These are phyloP conservation scores for Aureobasidium lini DNA, from an alignment of 2,329 filamentous ascomycete genomes.

Conservation along the genomic window DNA sequence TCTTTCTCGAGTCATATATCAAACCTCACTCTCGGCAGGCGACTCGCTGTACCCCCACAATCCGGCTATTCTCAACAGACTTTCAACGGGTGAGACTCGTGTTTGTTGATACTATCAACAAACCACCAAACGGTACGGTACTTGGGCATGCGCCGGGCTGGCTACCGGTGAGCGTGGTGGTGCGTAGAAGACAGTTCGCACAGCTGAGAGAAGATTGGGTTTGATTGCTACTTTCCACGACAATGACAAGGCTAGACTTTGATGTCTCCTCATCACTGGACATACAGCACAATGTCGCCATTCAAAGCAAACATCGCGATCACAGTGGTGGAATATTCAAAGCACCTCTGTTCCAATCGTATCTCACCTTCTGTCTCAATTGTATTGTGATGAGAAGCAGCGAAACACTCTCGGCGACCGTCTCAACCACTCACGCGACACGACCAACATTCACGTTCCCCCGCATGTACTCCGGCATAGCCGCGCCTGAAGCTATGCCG, in stretches of 20 bases:
- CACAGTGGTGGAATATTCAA: too few species aligned
- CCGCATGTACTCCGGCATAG: neutral
- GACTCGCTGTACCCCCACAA: neutral
- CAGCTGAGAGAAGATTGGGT: neutral
- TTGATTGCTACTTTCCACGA: neutral
- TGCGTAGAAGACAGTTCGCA: neutral
- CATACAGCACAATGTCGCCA: neutral
- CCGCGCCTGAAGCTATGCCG: slow-evolving; percentile 1
- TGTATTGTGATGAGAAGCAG: neutral
- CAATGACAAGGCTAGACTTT: neutral
- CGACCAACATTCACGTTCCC: neutral
- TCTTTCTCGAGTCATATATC: slow-evolving; percentile 6
- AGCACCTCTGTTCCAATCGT: too few species aligned
- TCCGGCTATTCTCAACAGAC: neutral
- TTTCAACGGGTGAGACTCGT: neutral
- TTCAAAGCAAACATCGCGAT: too few species aligned
- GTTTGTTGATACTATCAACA: slow-evolving; percentile 4
- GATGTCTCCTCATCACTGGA: neutral
- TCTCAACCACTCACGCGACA: slow-evolving; percentile 11
- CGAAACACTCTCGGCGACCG: neutral
- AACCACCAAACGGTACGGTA: neutral
- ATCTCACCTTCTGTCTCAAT: too few species aligned
- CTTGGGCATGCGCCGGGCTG: neutral
- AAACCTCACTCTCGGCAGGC: neutral
- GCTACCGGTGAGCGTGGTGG: neutral